phyloP scores from a whole-genome alignment of 805 yeast genomes.

The Metschnikowia borealis region DNA sequence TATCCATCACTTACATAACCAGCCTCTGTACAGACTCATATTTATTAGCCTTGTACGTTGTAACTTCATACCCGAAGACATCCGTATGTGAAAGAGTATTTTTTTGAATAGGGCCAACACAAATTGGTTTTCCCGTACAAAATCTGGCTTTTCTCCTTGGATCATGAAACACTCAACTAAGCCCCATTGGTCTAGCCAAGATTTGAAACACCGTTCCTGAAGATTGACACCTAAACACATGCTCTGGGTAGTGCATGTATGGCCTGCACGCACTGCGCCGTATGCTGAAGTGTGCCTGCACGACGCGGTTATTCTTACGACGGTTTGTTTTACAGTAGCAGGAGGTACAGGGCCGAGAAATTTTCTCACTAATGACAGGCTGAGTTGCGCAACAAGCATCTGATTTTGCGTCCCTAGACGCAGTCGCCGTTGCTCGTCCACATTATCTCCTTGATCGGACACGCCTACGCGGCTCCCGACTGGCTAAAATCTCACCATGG shows the following conservation, averaged over 20 bases:
- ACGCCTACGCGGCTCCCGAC: not conserved
- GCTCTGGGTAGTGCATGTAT: not conserved
- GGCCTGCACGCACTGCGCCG: not conserved
- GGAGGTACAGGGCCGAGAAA: slow-evolving; percentile 1
- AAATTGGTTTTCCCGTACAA: not conserved
- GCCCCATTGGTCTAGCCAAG: not conserved
- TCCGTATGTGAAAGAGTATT: no score
- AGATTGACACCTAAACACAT: not conserved
- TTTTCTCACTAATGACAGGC: not conserved
- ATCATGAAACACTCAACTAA: not conserved
- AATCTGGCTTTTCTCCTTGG: no score
- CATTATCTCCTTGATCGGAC: slow-evolving; percentile 4
- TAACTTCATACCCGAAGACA: no score
- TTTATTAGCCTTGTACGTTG: not conserved
- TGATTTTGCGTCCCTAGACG: not conserved
- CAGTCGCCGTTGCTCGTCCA: not conserved
- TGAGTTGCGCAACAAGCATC: not conserved
- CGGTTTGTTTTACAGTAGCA: not conserved
- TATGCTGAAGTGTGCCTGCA: not conserved
- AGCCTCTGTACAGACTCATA: not conserved
- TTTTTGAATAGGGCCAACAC: not conserved
- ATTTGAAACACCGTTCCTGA: not conserved
- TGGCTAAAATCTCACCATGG: not conserved
- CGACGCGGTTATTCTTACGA: not conserved
- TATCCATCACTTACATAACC: not conserved